phyloP scores from a whole-genome alignment of 164 flowering plant species.

The Magnolia kwangsiensis region DNA sequence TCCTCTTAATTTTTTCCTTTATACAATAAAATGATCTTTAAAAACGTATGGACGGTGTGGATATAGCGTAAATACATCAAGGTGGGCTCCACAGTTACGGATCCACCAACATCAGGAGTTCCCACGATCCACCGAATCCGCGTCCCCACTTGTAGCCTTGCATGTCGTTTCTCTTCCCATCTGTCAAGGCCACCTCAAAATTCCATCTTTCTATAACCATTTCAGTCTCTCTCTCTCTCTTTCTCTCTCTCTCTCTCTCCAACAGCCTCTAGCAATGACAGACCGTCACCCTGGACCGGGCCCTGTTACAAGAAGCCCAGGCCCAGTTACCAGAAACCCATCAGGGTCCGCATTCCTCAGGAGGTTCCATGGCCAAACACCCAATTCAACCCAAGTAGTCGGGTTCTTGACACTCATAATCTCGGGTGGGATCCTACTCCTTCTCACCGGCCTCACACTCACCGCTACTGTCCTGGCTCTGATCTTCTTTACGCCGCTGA shows the following conservation, averaged over 20 bases:
- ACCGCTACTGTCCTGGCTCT: slow-evolving; percentile 51
- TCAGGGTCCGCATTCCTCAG: slow-evolving; percentile 23
- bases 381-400: slow-evolving; percentile 54
- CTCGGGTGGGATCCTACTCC: slow-evolving; percentile 53
- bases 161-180: background rate
- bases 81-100: no score
- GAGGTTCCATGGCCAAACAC: slow-evolving; percentile 41
- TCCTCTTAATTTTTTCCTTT: no score
- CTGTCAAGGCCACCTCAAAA: background rate
- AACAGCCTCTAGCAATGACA: slow-evolving; percentile 21
- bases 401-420: slow-evolving; percentile 61
- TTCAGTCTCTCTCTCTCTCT: no score
- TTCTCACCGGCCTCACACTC: slow-evolving; percentile 65
- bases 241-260: background rate
- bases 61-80: no score
- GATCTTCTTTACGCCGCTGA: slow-evolving; percentile 59
- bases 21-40: no score
- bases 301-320: background rate
- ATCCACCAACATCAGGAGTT: background rate
- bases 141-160: slow-evolving; percentile 7
- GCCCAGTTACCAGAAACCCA: background rate
- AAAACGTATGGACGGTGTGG: no score
- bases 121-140: background rate
- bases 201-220: background rate
- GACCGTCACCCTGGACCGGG: slow-evolving; percentile 25